Conservation (phyloP, 306 rosid genomes). For the Amphicarpaea edgeworthii region DNA sequence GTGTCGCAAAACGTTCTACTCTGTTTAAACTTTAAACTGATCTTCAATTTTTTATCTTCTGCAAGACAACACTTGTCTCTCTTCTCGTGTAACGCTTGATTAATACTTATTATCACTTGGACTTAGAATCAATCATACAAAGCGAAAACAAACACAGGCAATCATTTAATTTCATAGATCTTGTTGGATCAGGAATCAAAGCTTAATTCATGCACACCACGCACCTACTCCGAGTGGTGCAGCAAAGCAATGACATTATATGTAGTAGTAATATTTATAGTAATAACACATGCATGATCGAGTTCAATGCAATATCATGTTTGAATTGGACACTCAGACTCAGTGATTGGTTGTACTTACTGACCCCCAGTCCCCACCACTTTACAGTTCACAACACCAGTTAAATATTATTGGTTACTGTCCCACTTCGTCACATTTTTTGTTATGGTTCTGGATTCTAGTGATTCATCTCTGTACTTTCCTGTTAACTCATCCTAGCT, state of each 20-base stretch:
- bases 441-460: background rate
- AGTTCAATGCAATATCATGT: background rate
- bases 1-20: too few species aligned
- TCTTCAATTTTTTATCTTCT: too few species aligned
- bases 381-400: background rate
- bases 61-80: too few species aligned
- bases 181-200: background rate
- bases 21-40: too few species aligned
- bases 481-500: background rate
- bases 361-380: background rate
- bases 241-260: too few species aligned
- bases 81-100: too few species aligned
- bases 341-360: background rate
- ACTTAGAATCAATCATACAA: too few species aligned
- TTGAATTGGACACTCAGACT: background rate
- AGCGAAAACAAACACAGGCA: too few species aligned
- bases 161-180: background rate
- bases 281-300: too few species aligned
- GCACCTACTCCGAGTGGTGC: background rate
- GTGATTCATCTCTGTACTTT: background rate
- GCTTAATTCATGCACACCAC: background rate
- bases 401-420: background rate
- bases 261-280: too few species aligned
- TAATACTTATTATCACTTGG: too few species aligned
- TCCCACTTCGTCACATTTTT: background rate